Conservation (phyloP, 228 moss, liverwort and hornwort genomes). For the Sphagnum magellanicum region DNA sequence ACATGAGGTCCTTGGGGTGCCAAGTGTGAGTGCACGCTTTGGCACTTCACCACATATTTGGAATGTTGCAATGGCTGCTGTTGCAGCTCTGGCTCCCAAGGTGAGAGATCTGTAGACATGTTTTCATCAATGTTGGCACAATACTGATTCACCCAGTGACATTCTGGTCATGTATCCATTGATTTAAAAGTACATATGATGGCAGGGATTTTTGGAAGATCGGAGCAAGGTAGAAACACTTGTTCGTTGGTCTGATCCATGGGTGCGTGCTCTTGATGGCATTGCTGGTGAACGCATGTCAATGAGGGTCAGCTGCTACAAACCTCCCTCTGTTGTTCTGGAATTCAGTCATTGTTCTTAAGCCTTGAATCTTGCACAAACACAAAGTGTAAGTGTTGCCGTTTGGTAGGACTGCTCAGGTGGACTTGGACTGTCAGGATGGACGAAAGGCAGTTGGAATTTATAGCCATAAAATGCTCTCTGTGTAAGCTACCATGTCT, state of each 20-base stretch:
- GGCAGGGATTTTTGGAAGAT: constrained; percentile 77
- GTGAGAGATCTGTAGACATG: constrained; percentile 11
- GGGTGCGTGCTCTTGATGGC: constrained; percentile 68
- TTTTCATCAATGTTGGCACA: not conserved
- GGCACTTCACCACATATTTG: constrained; percentile 81
- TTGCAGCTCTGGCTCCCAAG: constrained; percentile 55
- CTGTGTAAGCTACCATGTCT: constrained; percentile 46
- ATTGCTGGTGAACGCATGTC: constrained; percentile 76
- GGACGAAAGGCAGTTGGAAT: constrained; percentile 62
- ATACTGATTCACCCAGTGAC: too few species aligned
- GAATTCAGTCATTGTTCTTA: not conserved
- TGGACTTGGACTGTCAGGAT: constrained; percentile 63
- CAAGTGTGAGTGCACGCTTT: constrained; percentile 77
- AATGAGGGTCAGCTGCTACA: constrained; percentile 58
- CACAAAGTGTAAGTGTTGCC: not conserved
- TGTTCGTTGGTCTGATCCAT: constrained; percentile 60
- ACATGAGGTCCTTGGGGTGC: constrained; percentile 48
- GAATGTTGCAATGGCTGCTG: constrained; percentile 79
- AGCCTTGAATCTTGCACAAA: not conserved
- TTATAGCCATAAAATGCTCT: constrained; percentile 69
- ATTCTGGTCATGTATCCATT: too few species aligned
- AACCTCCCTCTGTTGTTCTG: not conserved
- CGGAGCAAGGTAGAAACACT: constrained; percentile 70
- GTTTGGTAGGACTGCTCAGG: constrained; percentile 21
- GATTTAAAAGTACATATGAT: not conserved